Base-by-base conservation (phyloP, 805 yeast genomes). In the Lipomyces yamadae region DNA sequence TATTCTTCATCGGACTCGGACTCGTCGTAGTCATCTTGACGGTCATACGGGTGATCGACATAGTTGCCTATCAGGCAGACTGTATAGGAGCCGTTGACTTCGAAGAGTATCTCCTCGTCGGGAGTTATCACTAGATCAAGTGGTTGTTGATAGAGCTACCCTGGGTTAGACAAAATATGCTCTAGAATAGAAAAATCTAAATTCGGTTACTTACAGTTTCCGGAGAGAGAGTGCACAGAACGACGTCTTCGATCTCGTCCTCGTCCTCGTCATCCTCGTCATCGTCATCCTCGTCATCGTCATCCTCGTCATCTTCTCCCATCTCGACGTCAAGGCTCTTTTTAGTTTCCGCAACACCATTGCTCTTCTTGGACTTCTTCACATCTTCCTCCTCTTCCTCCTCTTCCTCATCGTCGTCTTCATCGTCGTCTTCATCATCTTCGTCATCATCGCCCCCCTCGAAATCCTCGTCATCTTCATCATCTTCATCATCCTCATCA, bases 41-140 rank as follows among this genome's bases (percentile, higher is more conserved):
- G 89, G 76, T 93, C 97, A 75, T 87, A 91, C 79, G 98, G 98
- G 80, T 93, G 97, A 80, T 91, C 96, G 76, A 95, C 89, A 81
- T 89, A 92, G 88, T 95, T 94, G 83, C 99, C 99, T 73, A 91
- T 84, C 74, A 95, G 82, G 79, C 94, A 96, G 72, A 95, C 84
- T 72, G 96, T 90, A 83, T 92, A 94, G 34, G 98, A 92, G 77
- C 99, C 99, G 69, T 97, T 90, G 65, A 91, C 98, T 76, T 92
- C 96, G 76, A 95, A 95, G 83, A 84, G 88, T 69, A 95, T 92
- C 77, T 93, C 97, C 82, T 95, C 99, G 76, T 88, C 94, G 76
- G 98, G 97, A 63, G 89, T 85, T 76, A 95, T 89, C 76, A 96
- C 91, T 72, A 95, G 81, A 77, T 95, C 98, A 65, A 95, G 78